Base-by-base conservation (phyloP, 495 filamentous ascomycete genomes). In the Delitschia confertaspora region DNA sequence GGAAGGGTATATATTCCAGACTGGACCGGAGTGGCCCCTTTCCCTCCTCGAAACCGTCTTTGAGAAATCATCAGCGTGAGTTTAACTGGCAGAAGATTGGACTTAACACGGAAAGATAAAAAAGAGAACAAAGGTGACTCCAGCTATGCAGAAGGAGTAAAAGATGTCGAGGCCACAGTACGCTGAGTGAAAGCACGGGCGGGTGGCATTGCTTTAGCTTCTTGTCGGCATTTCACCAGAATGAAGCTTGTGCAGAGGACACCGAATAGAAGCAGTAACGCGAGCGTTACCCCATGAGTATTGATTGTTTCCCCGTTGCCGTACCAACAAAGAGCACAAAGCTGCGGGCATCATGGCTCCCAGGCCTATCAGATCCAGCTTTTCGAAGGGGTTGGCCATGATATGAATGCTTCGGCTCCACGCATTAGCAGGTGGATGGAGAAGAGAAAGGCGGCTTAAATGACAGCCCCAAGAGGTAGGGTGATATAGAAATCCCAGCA, bases 401-500 rank as follows among this genome's bases (percentile, higher is more conserved):
- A 7, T 3, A 19, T 20, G 10, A 27, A 16, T 30, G 23, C n/a
- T 16, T 24, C 38, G 3, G 38, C 24, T 19, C 32, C n/a, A n/a
- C n/a, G n/a, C n/a, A n/a, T 42, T 2, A 27, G 38, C 22, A 27
- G 24, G 6, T 30, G 14, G 26, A 42, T 31, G 10, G 38, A 4
- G n/a, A 13, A 31, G 13, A 29, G 13, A 17, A 42, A 16, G 8
- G 26, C 23, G 14, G 10, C 6, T 3, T 24, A 24, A 17, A 16
- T 27, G 16, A 29, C 10, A 8, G 7, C 23, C 2, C 38, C 38
- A 19, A 42, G 26, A 3, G 38, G 38, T 2, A 42, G 24, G 20
- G 30, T 42, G 38, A 42, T 42, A 13, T 42, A 42, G 38, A 42
- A 42, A n/a, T n/a, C n/a, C n/a, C n/a, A n/a, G n/a, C n/a, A n/a